These are phyloP conservation scores for Rhizopogon vulgaris DNA, from an alignment of 768 basidiomycete species.

Conservation along the genomic window DNA sequence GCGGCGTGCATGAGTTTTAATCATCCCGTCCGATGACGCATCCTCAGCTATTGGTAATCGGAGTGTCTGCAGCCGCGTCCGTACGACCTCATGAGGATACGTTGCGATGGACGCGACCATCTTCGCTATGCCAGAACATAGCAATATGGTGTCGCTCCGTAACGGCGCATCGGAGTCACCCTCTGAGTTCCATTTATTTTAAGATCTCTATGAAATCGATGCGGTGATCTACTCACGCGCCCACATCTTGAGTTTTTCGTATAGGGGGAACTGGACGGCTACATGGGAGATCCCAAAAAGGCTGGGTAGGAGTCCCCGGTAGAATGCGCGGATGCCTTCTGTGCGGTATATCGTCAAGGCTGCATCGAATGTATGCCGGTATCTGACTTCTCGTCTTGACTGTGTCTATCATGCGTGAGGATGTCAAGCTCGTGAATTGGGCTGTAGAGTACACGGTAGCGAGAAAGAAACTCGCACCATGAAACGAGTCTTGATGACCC, in stretches of 20 bases:
- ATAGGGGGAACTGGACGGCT: conserved; percentile 95
- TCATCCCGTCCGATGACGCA: conserved; percentile 55
- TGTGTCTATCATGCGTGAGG: conserved; percentile 56
- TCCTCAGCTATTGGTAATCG: conserved; percentile 57
- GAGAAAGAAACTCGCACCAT: conserved; percentile 58
- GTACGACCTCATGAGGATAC: conserved; percentile 97
- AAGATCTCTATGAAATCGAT: conserved; percentile 6
- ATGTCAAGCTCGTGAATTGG: conserved; percentile 8
- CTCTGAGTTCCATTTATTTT: conserved; percentile 15
- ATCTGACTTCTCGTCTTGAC: conserved; percentile 68
- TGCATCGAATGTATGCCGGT: conserved; percentile 88
- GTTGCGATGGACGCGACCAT: conserved; percentile 95
- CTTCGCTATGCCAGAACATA: conserved; percentile 90
- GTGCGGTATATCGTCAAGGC: conserved; percentile 82
- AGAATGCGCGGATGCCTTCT: conserved; percentile 87
- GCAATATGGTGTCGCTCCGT: conserved; percentile 54
- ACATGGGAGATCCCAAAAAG: conserved; percentile 91
- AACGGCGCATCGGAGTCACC: conserved; percentile 24
- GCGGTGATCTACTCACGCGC: conserved; percentile 56
- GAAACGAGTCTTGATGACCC: conserved; percentile 99
- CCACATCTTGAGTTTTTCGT: conserved; percentile 85
- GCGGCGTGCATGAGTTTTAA: conserved; percentile 46
- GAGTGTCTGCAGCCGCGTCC: conserved; percentile 94
- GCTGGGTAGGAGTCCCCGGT: conserved; percentile 90
- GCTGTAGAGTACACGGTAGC: not conserved